These are phyloP conservation scores for Xylaria sp. DNA, from an alignment of 2,329 filamentous ascomycete genomes.

Conservation along the genomic window DNA sequence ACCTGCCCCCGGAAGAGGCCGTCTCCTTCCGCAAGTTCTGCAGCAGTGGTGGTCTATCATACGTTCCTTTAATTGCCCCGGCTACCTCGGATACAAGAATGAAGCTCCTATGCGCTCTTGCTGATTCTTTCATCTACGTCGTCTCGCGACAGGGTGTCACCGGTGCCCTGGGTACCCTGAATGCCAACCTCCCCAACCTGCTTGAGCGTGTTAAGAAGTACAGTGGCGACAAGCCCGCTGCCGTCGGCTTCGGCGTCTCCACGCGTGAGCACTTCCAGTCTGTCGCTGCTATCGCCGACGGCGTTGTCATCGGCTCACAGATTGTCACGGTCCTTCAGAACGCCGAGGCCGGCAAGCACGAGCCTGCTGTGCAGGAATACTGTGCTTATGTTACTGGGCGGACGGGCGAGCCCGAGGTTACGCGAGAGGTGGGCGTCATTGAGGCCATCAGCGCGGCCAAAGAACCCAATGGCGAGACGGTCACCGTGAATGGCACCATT, in stretches of 20 bases:
- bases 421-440: constrained; percentile 74
- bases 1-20: constrained; percentile 95
- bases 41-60: constrained; percentile 83
- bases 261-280: constrained; percentile 93
- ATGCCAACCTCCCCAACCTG: constrained; percentile 81
- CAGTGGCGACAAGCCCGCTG: constrained; percentile 88
- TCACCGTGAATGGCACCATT: constrained; percentile 76
- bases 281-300: constrained; percentile 85
- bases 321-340: constrained; percentile 84
- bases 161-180: constrained; percentile 85
- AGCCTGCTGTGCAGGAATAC: constrained; percentile 84
- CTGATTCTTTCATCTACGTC: constrained; percentile 98
- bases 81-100: constrained; percentile 92
- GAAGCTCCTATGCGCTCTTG: constrained; percentile 94
- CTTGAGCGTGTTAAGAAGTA: constrained; percentile 89
- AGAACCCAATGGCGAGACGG: constrained; percentile 66
- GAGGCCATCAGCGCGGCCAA: constrained; percentile 72
- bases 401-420: constrained; percentile 53
- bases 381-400: constrained; percentile 74
- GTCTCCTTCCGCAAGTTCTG: constrained; percentile 89
- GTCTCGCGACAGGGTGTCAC: constrained; percentile 98
- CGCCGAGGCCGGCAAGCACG: constrained; percentile 71
- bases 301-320: constrained; percentile 96
- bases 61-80: constrained; percentile 95
- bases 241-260: constrained; percentile 95